Percentiles rank a stretch among this genome's conserved stretches.
Evolutionary conservation across 768 basidiomycete genomes (phyloP).

Genomic region (Suillus subalutaceus): DNA sequence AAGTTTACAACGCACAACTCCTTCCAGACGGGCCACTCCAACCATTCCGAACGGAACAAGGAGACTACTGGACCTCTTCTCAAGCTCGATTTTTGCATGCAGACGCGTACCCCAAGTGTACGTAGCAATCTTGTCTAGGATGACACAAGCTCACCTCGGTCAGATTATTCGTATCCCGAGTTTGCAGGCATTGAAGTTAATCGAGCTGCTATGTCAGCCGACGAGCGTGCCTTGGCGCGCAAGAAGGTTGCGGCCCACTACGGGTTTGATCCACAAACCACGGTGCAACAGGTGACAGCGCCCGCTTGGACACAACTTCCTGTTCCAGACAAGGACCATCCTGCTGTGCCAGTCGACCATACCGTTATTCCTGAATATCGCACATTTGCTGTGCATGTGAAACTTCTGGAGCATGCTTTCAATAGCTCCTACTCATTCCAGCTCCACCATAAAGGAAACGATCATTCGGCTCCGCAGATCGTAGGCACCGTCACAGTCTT

Average conservation of each 20-base stretch:
- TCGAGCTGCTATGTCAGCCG: conserved; percentile 13
- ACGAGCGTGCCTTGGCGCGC: conserved; percentile 26
- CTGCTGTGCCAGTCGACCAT: conserved; percentile 18
- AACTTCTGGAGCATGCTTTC: conserved; percentile 27
- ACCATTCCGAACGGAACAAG: conserved; percentile 27
- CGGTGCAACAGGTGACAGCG: conserved; percentile 5
- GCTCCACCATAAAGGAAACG: conserved; percentile 19
- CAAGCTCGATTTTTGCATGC: conserved; percentile 25
- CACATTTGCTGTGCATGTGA: conserved; percentile 27
- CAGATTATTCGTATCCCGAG: conserved; percentile 33
- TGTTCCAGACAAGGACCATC: conserved; percentile 15
- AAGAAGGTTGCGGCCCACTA: conserved; percentile 26
- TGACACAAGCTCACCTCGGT: neutral
- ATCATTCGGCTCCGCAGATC: conserved; percentile 11
- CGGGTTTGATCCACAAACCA: conserved; percentile 23
- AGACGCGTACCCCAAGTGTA: conserved; percentile 26
- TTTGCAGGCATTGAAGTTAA: conserved; percentile 31
- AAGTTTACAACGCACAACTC: conserved; percentile 23
- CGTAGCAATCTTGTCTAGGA: no score
- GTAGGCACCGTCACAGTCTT: conserved; percentile 28
- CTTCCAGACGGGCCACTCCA: conserved; percentile 22
- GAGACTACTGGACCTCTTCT: conserved; percentile 28
- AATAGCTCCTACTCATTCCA: conserved; percentile 27
- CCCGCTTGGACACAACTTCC: conserved; percentile 21
- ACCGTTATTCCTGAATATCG: conserved; percentile 26